Evolutionary conservation across 805 yeast genomes (phyloP), one percentile per base, ranked within the genome.

Genomic region (Yamadazyma laniorum): DNA sequence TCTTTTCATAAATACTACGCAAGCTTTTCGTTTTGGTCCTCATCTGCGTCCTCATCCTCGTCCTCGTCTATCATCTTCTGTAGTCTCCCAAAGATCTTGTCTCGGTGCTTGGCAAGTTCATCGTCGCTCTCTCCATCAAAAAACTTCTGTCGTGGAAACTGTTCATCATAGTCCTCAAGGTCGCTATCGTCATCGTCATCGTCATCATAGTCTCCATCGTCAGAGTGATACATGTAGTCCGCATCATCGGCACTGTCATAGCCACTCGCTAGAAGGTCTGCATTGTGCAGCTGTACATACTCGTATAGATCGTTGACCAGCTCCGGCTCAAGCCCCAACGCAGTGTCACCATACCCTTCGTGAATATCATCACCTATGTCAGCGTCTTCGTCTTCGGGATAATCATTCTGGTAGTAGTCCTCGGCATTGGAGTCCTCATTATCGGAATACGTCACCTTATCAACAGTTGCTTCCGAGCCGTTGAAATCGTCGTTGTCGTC

Each of bases 371-470:
- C 40, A 7, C 34, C 44, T 3, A 42, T 42, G 19, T 47, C 48
- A 7, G 79, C 88, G 51, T 85, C 91, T 46, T 88, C 96, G 53
- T 90, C 96, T 32, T 88, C 95, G 0, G 98, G 98, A 53, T 91
- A 91, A 53, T 91, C 98, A 59, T 93, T 91, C 51, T 80, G 79
- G 56, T 91, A 91, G 53, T 81, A 90, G 39, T 85, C 88, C 63
- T 91, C 99, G 15, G 96, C 96, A 54, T 85, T 85, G 0, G 93
- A 84, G 53, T 85, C 95, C 45, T 85, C 91, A 51, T 85, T 88
- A 48, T 84, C 93, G 0, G 87, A 73, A 7, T 60, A 50, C 2
- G 55, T 49, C 7, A 39, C 47, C 4, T 70, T 74, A n/a, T 70
- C 73, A 30, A 57, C 67, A 6, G 60, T 55, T 28, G 56, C 54